phyloP scores from a whole-genome alignment of 495 filamentous ascomycete genomes.

The Aspergillus taichungensis region DNA sequence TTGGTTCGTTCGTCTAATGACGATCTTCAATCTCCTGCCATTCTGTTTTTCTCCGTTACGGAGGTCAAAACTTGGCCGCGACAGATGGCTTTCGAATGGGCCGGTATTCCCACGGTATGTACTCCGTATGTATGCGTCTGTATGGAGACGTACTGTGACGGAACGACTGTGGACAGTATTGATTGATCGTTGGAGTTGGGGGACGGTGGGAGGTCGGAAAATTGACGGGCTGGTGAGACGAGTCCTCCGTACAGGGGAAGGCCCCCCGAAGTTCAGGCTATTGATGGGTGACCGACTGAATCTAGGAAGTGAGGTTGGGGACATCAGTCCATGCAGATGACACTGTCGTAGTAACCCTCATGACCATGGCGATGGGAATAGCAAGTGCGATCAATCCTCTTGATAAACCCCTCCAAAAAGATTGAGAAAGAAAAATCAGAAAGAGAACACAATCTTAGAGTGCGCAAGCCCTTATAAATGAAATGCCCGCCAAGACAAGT shows the following conservation, averaged over 20 bases:
- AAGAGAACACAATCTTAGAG: not conserved
- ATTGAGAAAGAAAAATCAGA: not conserved
- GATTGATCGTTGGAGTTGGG: not conserved
- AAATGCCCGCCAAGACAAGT: conserved; percentile 23
- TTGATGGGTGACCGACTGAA: too few species aligned
- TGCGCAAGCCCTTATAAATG: conserved; percentile 9
- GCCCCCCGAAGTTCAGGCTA: conserved; percentile 21
- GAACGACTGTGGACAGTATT: conserved; percentile 1
- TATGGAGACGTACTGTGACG: conserved; percentile 1
- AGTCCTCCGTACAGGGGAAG: conserved; percentile 9
- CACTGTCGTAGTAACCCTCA: too few species aligned
- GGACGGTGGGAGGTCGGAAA: not conserved
- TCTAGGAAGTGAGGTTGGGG: too few species aligned
- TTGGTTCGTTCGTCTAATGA: not conserved
- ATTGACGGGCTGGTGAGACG: not conserved
- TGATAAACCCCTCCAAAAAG: too few species aligned
- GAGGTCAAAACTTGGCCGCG: not conserved
- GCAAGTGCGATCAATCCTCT: too few species aligned
- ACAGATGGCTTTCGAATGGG: not conserved
- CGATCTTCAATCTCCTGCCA: conserved; percentile 3
- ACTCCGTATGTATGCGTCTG: conserved; percentile 3
- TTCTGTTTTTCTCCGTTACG: not conserved
- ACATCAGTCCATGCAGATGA: too few species aligned
- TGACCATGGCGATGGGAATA: too few species aligned
- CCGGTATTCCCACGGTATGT: not conserved